Base-by-base conservation (phyloP, 345 rosid species). In the Salix caprea region DNA sequence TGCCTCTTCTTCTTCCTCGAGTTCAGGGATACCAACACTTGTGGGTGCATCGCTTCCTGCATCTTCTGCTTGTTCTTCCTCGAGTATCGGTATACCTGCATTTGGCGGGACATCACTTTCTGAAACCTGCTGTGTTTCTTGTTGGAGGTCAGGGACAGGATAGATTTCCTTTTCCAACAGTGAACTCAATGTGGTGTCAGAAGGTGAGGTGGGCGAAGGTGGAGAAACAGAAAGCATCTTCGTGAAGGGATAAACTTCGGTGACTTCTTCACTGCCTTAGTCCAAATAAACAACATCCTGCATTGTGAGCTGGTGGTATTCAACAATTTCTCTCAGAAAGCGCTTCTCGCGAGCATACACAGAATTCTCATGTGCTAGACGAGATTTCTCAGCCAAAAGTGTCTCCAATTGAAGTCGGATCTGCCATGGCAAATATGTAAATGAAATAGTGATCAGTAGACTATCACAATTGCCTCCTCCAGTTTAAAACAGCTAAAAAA, bases 391-490 rank as follows among this genome's bases (percentile, higher is more conserved):
- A 8, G 97, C 98, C 75, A 96, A 82, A 19, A 96, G 90, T 16
- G 99, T 91, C 83, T 96, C 99, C n/a, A 96, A 84, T 71, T 96
- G 99, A 74, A 92, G 94, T 60, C 98, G 91, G 76, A 96, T 92
- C 99, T 95, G 90, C 67, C 4, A 70, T 70, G 34, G 32, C 64
- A 79, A n/a, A 37, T 16, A 70, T 30, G 54, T 50, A 23, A 2
- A 26, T 32, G 26, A 56, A 24, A n/a, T 14, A 4, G 61, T 36
- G 34, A 30, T 14, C 37, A 23, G 28, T 18, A 13, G 14, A 60
- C 24, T 14, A 26, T 44, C 39, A 46, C 48, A 65, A 13, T 36
- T 42, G 69, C 42, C 18, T 60, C 15, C 44, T 40, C 68, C 19
- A 37, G 13, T 7, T 52, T 50, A 54, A 68, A 30, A 67, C 65